Percentiles rank a stretch among this genome's conserved stretches.
Evolutionary conservation across 2,329 filamentous ascomycete genomes (phyloP).

Genomic region (Aspergillus transmontanensis): DNA sequence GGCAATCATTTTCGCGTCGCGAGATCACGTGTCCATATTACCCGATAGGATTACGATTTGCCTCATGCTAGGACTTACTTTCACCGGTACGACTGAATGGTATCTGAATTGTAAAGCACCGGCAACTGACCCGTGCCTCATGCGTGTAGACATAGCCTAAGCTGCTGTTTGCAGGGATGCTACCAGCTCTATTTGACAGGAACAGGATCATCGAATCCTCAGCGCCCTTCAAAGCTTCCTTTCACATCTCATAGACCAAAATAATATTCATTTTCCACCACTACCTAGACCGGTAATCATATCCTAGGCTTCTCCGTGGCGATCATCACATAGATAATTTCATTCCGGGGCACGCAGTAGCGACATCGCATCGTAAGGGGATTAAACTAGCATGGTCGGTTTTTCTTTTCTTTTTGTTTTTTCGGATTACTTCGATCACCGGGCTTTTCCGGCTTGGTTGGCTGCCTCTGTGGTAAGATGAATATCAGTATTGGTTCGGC

Average conservation of each 20-base stretch:
- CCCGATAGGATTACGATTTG: not conserved
- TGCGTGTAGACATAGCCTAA: not conserved
- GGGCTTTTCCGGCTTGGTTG: slow-evolving; percentile 53
- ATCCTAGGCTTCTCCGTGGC: not conserved
- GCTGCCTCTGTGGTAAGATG: slow-evolving; percentile 45
- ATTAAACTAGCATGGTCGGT: slow-evolving; percentile 15
- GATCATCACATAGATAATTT: slow-evolving; percentile 7
- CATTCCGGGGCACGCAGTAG: slow-evolving; percentile 4
- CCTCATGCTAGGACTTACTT: not conserved
- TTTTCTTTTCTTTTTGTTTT: not conserved
- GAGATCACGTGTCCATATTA: slow-evolving; percentile 22
- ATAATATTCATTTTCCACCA: slow-evolving; percentile 1
- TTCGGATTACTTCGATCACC: slow-evolving; percentile 30
- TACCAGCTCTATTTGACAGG: not conserved
- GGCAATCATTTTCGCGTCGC: slow-evolving; percentile 21
- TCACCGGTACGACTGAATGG: not conserved
- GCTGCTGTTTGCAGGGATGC: not conserved
- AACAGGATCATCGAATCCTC: not conserved
- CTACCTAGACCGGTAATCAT: not conserved
- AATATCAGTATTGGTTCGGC: slow-evolving; percentile 14
- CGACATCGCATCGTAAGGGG: slow-evolving; percentile 16
- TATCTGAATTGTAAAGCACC: not conserved
- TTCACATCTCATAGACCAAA: not conserved
- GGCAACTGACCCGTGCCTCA: not conserved
- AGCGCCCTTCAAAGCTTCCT: not conserved